Evolutionary conservation across 2,329 filamentous ascomycete species (phyloP), one percentile per base, ranked within the genome.

Genomic region (Oidium heveae): DNA sequence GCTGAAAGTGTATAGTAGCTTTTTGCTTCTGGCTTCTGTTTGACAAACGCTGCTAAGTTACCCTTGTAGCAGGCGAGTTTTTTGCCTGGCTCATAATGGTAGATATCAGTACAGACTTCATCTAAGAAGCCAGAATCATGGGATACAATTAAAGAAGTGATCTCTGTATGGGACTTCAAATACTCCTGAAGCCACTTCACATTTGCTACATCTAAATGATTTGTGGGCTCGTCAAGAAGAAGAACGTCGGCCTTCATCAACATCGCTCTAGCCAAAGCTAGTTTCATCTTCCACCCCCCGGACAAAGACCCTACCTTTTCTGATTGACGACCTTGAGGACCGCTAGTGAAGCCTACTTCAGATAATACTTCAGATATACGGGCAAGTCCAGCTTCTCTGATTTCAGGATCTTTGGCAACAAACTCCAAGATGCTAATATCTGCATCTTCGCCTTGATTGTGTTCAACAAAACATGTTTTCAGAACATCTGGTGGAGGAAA

Each of bases 231-330:
- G 75, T 98, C 91, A 56, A 98, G 79, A 53, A 98, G 74, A 56
- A 98, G 76, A 53, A 98, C 88, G 67, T 98, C 91, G n/a, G 91
- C 89, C 65, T 82, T 84, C 74, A 91, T 85, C 64, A 98, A 76
- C 88, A 98, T 96, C 59, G 91, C 91, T 63, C 91, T 80, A 54
- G 91, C 91, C 68, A 98, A 71, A 60, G 91, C 91, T 58, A 98
- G 73, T 79, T 98, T 98, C 91, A 98, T 98, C 77, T 96, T 96
- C 91, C 91, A 98, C 66, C 91, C 91, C 70, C 91, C 91, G 46
- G 91, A 96, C 37, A 98, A 71, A 20, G 89, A 95, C 61, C 91
- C 91, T 56, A 98, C 91, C 63, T 83, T 85, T 66, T 95, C 80
- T 6, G 81, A 76, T 68, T 96, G 91, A 57, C 86, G 80, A 57